These are phyloP conservation scores for Kurtzmaniella natalensis DNA, from an alignment of 1,139 yeast species.

Conservation along the genomic window DNA sequence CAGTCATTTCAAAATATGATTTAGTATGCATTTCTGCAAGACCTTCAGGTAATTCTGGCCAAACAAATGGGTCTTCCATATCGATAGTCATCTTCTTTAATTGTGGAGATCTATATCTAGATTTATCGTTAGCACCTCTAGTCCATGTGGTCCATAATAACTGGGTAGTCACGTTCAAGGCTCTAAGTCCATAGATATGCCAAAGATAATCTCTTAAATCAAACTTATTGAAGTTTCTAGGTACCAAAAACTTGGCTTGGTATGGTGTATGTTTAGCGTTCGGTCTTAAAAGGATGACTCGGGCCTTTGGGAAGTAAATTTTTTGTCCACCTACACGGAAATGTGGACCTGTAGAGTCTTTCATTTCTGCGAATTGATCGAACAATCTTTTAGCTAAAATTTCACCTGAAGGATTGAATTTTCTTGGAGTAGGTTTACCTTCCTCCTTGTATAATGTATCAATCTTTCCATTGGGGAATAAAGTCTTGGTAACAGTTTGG, in stretches of 20 bases:
- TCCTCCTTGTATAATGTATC: slow-evolving; percentile 30
- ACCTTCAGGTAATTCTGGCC: slow-evolving; percentile 66
- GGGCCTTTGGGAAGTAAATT: slow-evolving; percentile 78
- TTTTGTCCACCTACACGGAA: slow-evolving; percentile 72
- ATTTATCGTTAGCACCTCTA: slow-evolving; percentile 57
- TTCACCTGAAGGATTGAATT: slow-evolving; percentile 32
- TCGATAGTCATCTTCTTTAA: slow-evolving; percentile 92
- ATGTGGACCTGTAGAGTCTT: slow-evolving; percentile 68
- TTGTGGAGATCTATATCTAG: slow-evolving; percentile 77
- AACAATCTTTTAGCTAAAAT: slow-evolving; percentile 36
- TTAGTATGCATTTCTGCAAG: slow-evolving; percentile 20
- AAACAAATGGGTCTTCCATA: slow-evolving; percentile 86
- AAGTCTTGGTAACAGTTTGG: slow-evolving; percentile 35
- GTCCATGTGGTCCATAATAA: slow-evolving; percentile 69
- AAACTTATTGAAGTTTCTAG: slow-evolving; percentile 83
- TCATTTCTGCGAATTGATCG: slow-evolving; percentile 47
- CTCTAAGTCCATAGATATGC: slow-evolving; percentile 83
- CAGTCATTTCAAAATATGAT: slow-evolving; percentile 16
- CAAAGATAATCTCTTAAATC: slow-evolving; percentile 88
- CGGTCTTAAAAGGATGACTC: slow-evolving; percentile 75
- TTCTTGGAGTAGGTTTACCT: slow-evolving; percentile 43
- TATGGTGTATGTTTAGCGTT: slow-evolving; percentile 93
- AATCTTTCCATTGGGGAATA: slow-evolving; percentile 39
- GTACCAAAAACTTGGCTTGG: slow-evolving; percentile 92
- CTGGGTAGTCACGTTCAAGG: slow-evolving; percentile 82